phyloP scores from a whole-genome alignment of 352 stramenopile species.

The Saprolegnia parasitica region DNA sequence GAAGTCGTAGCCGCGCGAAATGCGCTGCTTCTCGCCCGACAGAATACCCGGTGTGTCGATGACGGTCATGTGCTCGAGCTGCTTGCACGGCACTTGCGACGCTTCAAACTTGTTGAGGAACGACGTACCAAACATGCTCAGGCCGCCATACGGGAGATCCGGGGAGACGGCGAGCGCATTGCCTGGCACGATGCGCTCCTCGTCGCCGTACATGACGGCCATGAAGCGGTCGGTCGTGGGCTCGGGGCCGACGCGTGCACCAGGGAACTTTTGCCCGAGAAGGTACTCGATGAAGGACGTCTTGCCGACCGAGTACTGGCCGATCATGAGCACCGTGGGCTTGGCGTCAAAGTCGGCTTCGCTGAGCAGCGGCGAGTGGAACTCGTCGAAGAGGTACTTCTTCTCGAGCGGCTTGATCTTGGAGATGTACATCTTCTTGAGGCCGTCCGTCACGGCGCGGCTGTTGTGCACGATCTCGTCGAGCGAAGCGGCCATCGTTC shows the following conservation, averaged over 20 bases:
- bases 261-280: conserved; percentile 94
- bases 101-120: conserved; percentile 99
- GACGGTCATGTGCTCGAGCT: conserved; percentile 95
- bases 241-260: conserved; percentile 96
- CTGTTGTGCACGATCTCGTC: conserved; percentile 62
- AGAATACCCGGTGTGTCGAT: conserved; percentile 98
- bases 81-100: conserved; percentile 88
- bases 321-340: conserved; percentile 96
- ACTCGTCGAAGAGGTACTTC: conserved; percentile 90
- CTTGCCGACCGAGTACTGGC: conserved; percentile 98
- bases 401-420: conserved; percentile 86
- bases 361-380: conserved; percentile 89
- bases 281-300: conserved; percentile 97
- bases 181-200: conserved; percentile 95
- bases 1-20: conserved; percentile 97
- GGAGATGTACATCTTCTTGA: conserved; percentile 72
- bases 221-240: conserved; percentile 98
- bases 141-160: conserved; percentile 90
- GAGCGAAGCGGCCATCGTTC: conserved; percentile 8
- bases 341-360: conserved; percentile 97
- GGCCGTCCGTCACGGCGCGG: conserved; percentile 63
- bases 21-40: conserved; percentile 97
- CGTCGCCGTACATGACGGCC: conserved; percentile 95
- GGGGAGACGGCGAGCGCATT: conserved; percentile 95
- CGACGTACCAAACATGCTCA: conserved; percentile 95